Percentiles rank a stretch among this genome's conserved stretches.
phyloP scores from a whole-genome alignment of 2,329 filamentous ascomycete species.

The Colletotrichum magnum region DNA sequence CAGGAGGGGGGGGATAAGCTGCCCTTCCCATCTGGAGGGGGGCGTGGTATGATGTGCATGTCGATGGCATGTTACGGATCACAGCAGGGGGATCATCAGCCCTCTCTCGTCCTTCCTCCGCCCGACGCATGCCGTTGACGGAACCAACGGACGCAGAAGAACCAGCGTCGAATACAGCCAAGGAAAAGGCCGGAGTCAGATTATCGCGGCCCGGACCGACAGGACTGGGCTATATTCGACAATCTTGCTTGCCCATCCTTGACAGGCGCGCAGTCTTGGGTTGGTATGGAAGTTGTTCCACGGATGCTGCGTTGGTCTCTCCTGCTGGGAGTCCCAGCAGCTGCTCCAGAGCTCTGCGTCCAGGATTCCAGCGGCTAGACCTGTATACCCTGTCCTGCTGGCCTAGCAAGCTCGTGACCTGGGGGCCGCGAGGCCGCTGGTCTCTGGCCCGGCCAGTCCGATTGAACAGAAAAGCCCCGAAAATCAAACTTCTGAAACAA shows the following conservation, averaged over 20 bases:
- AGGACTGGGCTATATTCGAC: constrained; percentile 33
- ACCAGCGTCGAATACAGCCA: neutral
- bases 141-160: neutral
- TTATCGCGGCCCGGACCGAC: constrained; percentile 49
- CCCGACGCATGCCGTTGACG: constrained; percentile 2
- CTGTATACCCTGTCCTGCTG: constrained; percentile 40
- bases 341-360: constrained; percentile 9
- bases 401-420: neutral
- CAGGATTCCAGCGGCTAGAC: constrained; percentile 37
- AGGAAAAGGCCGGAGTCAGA: constrained; percentile 12
- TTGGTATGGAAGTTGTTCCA: constrained; percentile 8
- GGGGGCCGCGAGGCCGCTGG: constrained; percentile 11
- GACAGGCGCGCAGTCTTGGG: constrained; percentile 6
- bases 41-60: constrained; percentile 23
- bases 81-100: constrained; percentile 14
- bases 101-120: constrained; percentile 11
- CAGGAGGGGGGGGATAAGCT: constrained; percentile 1
- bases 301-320: constrained; percentile 20
- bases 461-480: constrained; percentile 26
- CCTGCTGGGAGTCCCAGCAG: constrained; percentile 2
- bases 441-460: constrained; percentile 22
- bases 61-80: constrained; percentile 21
- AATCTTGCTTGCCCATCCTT: constrained; percentile 19
- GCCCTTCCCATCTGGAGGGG: constrained; percentile 1
- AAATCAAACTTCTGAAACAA: constrained; percentile 49